Evolutionary conservation across 1,139 yeast genomes (phyloP).

Genomic region (Eremothecium gossypii): DNA sequence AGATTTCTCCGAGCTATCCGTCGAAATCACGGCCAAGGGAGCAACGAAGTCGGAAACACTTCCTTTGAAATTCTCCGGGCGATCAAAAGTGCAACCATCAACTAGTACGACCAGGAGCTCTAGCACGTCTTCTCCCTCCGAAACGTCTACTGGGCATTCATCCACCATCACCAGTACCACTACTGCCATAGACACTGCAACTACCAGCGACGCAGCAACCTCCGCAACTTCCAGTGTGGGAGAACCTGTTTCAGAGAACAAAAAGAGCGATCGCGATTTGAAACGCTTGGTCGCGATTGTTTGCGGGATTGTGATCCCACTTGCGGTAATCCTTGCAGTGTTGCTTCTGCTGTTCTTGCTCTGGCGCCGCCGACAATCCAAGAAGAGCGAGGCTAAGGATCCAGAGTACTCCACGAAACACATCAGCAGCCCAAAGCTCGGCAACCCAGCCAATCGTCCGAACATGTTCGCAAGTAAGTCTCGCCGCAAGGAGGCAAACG

Average conservation of each 20-base stretch:
- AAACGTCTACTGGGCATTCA: conserved; percentile 25
- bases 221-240: too few relatives aligned
- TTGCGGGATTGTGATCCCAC: conserved; percentile 79
- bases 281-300: conserved; percentile 62
- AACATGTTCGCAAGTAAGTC: conserved; percentile 17
- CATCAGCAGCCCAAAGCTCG: conserved; percentile 32
- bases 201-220: conserved; percentile 18
- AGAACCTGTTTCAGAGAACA: conserved; percentile 18
- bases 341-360: conserved; percentile 48
- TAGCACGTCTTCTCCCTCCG: conserved; percentile 21
- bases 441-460: conserved; percentile 37
- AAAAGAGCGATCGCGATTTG: conserved; percentile 27
- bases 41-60: too few relatives aligned
- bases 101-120: conserved; percentile 6
- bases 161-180: conserved; percentile 27
- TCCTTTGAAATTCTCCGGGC: neutral
- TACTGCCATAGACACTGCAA: conserved; percentile 15
- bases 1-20: conserved; percentile 40
- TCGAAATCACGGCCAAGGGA: conserved; percentile 46
- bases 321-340: conserved; percentile 40
- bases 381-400: conserved; percentile 29
- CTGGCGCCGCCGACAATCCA: conserved; percentile 42
- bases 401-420: conserved; percentile 30
- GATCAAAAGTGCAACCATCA: conserved; percentile 7
- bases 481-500: conserved; percentile 11